phyloP scores from a whole-genome alignment of 164 flowering plant genomes.

The Amborella trichopoda region DNA sequence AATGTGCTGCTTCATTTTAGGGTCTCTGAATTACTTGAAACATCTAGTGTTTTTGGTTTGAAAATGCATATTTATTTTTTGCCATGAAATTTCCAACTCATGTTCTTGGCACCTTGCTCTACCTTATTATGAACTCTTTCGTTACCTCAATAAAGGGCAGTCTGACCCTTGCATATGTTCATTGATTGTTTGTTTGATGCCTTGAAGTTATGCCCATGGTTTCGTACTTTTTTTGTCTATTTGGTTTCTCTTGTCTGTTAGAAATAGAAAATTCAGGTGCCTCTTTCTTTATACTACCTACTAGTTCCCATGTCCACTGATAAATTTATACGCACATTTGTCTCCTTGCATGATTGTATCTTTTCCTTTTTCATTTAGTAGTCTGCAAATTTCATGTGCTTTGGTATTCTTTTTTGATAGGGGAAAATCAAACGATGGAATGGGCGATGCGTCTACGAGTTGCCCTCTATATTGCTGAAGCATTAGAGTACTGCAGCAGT shows the following conservation, averaged over 20 bases:
- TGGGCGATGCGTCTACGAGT: conserved; percentile 98
- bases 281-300: background rate
- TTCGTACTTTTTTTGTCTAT: no score
- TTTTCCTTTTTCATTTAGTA: background rate
- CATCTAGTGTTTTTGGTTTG: no score
- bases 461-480: conserved; percentile 85
- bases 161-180: no score
- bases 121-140: no score
- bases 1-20: no score
- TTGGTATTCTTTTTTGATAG: conserved; percentile 28
- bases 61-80: no score
- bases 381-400: background rate
- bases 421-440: conserved; percentile 94
- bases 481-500: conserved; percentile 67
- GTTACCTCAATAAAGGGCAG: no score
- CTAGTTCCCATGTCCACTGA: background rate
- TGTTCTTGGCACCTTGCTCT: no score
- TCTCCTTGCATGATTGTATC: background rate
- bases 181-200: no score
- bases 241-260: background rate
- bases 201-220: no score
- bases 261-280: background rate
- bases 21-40: no score
- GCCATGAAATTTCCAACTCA: no score
- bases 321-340: background rate